A percentile compares a stretch with the other conserved stretches of the same genome.
Conservation (phyloP, 768 basidiomycete species). For the Hypsizygus marmoreus region DNA sequence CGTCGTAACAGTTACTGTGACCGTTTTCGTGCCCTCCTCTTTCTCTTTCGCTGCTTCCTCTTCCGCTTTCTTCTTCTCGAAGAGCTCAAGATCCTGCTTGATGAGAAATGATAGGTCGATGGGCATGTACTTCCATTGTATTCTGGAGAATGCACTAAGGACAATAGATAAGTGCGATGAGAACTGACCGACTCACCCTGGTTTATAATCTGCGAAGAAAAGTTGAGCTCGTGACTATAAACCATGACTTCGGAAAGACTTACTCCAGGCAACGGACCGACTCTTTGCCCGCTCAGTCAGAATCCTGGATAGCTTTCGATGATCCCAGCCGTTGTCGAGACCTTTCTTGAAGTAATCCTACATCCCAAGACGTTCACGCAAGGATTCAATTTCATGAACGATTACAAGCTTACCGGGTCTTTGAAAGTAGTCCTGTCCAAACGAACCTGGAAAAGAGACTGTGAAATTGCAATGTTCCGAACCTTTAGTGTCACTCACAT, state of each 20-base stretch:
- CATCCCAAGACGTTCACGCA: not conserved
- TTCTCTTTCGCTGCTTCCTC: conserved; percentile 27
- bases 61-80: conserved; percentile 26
- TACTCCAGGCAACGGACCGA: conserved; percentile 49
- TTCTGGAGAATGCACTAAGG: conserved; percentile 13
- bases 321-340: conserved; percentile 33
- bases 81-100: conserved; percentile 35
- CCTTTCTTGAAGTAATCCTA: conserved; percentile 27
- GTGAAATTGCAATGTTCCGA: not conserved
- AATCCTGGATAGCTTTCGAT: conserved; percentile 41
- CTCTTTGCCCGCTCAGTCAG: conserved; percentile 47
- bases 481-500: conserved; percentile 27
- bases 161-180: not conserved
- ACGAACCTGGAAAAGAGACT: conserved; percentile 26
- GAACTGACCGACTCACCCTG: conserved; percentile 27
- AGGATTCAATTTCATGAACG: not conserved
- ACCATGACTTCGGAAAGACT: conserved; percentile 14
- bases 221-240: not conserved
- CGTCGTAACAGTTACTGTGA: conserved; percentile 21
- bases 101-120: conserved; percentile 36
- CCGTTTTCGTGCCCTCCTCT: conserved; percentile 21
- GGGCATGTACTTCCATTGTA: conserved; percentile 34
- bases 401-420: conserved; percentile 19
- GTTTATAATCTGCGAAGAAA: conserved; percentile 28
- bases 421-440: conserved; percentile 29